phyloP scores from a whole-genome alignment of 2,329 filamentous ascomycete genomes.

The Paramyrothecium sp. region DNA sequence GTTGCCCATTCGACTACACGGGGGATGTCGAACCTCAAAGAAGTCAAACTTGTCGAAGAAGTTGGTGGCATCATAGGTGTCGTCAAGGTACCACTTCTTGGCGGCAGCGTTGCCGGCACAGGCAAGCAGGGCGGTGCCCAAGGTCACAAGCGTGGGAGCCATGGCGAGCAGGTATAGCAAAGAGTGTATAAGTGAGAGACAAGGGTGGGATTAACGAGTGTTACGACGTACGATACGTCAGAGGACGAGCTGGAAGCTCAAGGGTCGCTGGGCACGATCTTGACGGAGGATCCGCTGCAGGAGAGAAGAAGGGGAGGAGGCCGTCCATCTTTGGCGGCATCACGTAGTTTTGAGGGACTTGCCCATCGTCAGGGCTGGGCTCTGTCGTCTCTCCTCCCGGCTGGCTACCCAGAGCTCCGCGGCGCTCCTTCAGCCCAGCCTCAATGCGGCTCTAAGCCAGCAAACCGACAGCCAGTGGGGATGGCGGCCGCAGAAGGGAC shows the following conservation, averaged over 20 bases:
- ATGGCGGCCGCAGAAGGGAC: background rate
- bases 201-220: conserved; percentile 29
- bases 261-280: conserved; percentile 21
- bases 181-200: conserved; percentile 18
- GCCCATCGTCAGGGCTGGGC: background rate
- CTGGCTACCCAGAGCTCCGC: background rate
- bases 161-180: conserved; percentile 23
- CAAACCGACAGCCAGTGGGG: background rate
- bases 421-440: background rate
- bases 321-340: background rate
- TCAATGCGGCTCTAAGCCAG: background rate
- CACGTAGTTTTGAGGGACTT: conserved; percentile 1
- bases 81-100: conserved; percentile 34
- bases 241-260: conserved; percentile 31
- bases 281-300: conserved; percentile 8
- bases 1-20: background rate
- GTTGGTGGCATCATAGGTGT: conserved; percentile 40
- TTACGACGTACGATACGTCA: conserved; percentile 44
- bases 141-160: conserved; percentile 38
- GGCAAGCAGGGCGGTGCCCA: conserved; percentile 36
- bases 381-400: background rate
- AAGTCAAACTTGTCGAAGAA: conserved; percentile 49
- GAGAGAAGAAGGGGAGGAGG: conserved; percentile 10
- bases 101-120: conserved; percentile 29
- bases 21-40: conserved; percentile 26